Evolutionary conservation across 1,284 basidiomycete genomes (phyloP), one percentile per base, ranked within the genome.

Genomic region (Serendipita sp.): DNA sequence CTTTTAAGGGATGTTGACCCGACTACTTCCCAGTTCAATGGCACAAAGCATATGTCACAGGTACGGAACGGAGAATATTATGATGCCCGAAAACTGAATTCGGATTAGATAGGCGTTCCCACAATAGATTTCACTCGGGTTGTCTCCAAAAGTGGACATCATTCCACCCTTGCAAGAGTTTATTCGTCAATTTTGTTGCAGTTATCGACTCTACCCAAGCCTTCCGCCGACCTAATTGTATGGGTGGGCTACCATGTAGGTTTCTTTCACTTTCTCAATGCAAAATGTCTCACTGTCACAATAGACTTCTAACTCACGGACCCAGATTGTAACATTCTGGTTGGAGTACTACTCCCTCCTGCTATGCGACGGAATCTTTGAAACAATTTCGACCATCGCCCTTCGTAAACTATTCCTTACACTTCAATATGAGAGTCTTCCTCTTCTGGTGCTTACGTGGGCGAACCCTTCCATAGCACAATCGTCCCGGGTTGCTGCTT

Each of bases 391-490:
- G 0, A 76, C 78, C 0, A 73, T 76, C 22, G 72, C 92, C 44
- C 78, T 93, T 35, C 79, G 79, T 63, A 71, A 76, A 0, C 73
- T 96, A 0, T 89, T 97, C 69, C 74, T 79, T 50, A 81, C 78
- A 62, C 75, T 94, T 2, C 81, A 81, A 62, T 82, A 87, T 22
- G 85, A 86, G 62, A 78, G 85, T 0, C 75, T 97, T n/a, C 76
- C 85, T 1, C 94, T 98, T 77, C 81, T 98, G 22, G 80, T 84
- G 13, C 80, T 87, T 3, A 67, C 88, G 38, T 89, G 87, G 85
- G 74, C 78, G 47, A 67, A 70, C 35, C 67, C 67, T 22, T 22
- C 22, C 22, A 22, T 60, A 45, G 64, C 58, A 68, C 66, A 15
- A 50, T 64, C 43, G 60, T 60, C 32, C 1, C 88, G 92, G 66